phyloP scores from a whole-genome alignment of 345 rosid species.

The Toxicodendron radicans region DNA sequence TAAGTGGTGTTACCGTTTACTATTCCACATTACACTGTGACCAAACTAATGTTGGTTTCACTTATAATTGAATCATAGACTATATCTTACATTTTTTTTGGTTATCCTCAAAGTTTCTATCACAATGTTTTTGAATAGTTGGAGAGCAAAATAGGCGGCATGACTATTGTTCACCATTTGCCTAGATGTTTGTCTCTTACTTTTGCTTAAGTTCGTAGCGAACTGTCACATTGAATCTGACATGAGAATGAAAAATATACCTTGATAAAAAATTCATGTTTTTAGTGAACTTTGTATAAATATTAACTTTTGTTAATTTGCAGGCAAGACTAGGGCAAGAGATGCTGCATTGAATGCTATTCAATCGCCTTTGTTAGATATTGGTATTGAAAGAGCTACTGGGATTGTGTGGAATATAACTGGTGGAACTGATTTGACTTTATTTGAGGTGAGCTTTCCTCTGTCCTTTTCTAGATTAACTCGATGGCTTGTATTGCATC shows the following conservation, averaged over 20 bases:
- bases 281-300: neutral
- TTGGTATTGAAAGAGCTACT: constrained; percentile 94
- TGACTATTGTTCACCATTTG: neutral
- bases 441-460: constrained; percentile 62
- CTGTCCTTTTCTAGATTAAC: neutral
- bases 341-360: constrained; percentile 93
- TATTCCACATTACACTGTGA: neutral
- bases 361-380: constrained; percentile 85
- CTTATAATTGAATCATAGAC: neutral
- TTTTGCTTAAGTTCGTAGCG: neutral
- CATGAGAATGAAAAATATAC: neutral
- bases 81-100: neutral
- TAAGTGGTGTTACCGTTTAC: too few relatives aligned
- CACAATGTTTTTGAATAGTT: neutral
- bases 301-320: neutral
- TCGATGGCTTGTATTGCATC: neutral
- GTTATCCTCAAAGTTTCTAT: neutral
- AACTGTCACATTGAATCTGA: neutral
- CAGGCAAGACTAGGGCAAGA: constrained; percentile 89
- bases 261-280: neutral
- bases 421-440: constrained; percentile 82
- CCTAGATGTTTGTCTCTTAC: neutral
- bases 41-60: neutral
- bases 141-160: neutral
- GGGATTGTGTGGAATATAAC: constrained; percentile 97